Conservation (phyloP, 192 early-diverging fungal species). For the Linnemannia exigua region DNA sequence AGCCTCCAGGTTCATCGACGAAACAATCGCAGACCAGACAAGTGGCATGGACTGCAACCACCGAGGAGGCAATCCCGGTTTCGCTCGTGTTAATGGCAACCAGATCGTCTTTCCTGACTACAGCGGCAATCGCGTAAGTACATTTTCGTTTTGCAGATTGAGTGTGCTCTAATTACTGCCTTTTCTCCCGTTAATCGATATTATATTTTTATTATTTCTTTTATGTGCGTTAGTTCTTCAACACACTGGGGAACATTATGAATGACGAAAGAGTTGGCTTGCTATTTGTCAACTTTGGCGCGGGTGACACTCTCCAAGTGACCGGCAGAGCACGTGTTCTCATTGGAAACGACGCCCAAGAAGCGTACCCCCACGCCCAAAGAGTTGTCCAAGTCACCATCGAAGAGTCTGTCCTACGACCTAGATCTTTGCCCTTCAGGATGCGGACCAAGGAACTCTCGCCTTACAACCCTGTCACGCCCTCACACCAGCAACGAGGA, state of each 20-base stretch:
- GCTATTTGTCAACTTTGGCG: slow-evolving; percentile 33
- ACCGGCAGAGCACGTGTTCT: slow-evolving; percentile 38
- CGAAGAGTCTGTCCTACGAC: slow-evolving; percentile 14
- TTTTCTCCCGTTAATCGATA: neutral
- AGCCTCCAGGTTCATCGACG: slow-evolving; percentile 37
- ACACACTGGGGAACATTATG: slow-evolving; percentile 43
- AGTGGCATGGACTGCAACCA: slow-evolving; percentile 57
- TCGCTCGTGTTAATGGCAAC: slow-evolving; percentile 10
- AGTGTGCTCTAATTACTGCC: no score
- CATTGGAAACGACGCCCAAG: slow-evolving; percentile 30
- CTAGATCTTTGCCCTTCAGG: slow-evolving; percentile 19
- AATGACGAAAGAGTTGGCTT: slow-evolving; percentile 32
- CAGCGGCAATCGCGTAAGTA: slow-evolving; percentile 51
- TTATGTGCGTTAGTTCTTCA: slow-evolving; percentile 34
- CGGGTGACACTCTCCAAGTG: slow-evolving; percentile 34
- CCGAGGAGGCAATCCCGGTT: slow-evolving; percentile 49
- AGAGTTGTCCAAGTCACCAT: slow-evolving; percentile 24
- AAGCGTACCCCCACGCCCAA: slow-evolving; percentile 33
- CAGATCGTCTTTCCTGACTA: slow-evolving; percentile 42
- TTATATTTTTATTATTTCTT: neutral
- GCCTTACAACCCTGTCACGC: slow-evolving; percentile 36
- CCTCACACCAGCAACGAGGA: neutral
- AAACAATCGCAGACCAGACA: slow-evolving; percentile 38
- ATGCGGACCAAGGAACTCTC: slow-evolving; percentile 40
- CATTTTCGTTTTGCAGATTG: neutral